These are phyloP conservation scores for Ophiostoma sp. DNA, from an alignment of 2,329 filamentous ascomycete species.

Conservation along the genomic window DNA sequence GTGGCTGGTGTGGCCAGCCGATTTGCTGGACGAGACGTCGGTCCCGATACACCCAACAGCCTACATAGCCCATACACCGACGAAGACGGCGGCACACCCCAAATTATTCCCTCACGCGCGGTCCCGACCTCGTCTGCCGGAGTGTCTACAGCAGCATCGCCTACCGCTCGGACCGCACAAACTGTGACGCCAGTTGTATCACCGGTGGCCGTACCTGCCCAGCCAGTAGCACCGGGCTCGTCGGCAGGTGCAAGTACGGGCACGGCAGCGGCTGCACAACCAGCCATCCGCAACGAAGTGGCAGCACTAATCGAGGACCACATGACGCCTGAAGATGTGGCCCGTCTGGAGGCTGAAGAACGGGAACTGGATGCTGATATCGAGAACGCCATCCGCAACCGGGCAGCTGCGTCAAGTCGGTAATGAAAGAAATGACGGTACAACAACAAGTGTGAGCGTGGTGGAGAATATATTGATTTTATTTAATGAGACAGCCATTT, in stretches of 20 bases:
- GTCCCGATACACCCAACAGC: constrained; percentile 28
- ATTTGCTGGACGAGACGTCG: not conserved
- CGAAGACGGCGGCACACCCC: constrained; percentile 34
- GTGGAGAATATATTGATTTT: not conserved
- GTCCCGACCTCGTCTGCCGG: not conserved
- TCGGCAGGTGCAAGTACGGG: not conserved
- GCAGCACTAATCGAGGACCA: constrained; percentile 55
- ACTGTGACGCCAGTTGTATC: not conserved
- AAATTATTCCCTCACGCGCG: not conserved
- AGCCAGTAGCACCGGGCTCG: not conserved
- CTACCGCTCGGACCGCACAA: not conserved
- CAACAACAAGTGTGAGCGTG: not conserved
- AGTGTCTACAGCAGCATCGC: not conserved
- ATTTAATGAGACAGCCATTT: constrained; percentile 8
- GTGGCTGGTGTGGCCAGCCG: constrained; percentile 32
- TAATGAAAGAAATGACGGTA: not conserved
- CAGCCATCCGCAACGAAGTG: constrained; percentile 25
- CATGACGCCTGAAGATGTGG: constrained; percentile 59
- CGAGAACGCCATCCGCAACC: constrained; percentile 41
- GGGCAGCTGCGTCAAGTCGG: constrained; percentile 7
- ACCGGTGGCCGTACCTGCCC: not conserved
- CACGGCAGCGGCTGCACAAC: not conserved
- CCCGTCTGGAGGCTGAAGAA: constrained; percentile 59
- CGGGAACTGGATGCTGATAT: constrained; percentile 58
- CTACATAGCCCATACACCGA: constrained; percentile 49